A percentile compares a stretch with the other conserved stretches of the same genome.
phyloP scores from a whole-genome alignment of 73 alveolate species.

The Paraurostyla sp. region DNA sequence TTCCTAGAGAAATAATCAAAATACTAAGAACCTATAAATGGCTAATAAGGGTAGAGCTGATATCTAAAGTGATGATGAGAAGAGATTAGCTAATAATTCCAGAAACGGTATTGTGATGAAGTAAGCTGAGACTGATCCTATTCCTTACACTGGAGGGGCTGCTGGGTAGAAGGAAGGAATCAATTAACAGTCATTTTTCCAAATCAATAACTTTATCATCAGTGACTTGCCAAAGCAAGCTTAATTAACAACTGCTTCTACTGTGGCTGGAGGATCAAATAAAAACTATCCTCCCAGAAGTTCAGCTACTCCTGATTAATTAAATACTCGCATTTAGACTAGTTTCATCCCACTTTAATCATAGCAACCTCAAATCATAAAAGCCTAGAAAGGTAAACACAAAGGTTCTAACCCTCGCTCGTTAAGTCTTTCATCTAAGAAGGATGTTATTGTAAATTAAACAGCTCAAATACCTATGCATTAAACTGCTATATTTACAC shows the following conservation, averaged over 20 bases:
- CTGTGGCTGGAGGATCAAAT: background rate
- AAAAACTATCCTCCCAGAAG: slow-evolving; percentile 13
- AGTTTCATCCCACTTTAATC: background rate
- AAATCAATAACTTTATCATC: slow-evolving; percentile 3
- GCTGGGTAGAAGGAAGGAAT: background rate
- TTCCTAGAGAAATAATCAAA: too few species aligned
- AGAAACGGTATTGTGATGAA: slow-evolving; percentile 33
- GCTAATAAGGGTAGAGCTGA: too few species aligned
- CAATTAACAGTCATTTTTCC: background rate
- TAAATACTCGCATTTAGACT: background rate
- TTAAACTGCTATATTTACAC: background rate
- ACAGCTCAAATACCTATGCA: background rate
- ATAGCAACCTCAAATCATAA: background rate
- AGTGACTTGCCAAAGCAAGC: background rate
- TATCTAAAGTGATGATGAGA: slow-evolving; percentile 38
- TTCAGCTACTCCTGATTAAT: slow-evolving; percentile 21
- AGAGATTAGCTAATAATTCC: background rate
- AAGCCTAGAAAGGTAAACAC: background rate
- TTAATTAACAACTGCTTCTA: background rate
- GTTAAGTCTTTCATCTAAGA: slow-evolving; percentile 4
- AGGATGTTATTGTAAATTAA: background rate
- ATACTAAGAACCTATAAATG: too few species aligned
- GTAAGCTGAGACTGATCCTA: slow-evolving; percentile 18
- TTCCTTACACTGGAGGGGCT: background rate
- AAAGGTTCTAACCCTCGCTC: background rate